Evolutionary conservation across 176 grass and related monocot genomes (phyloP).

Genomic region (Panicum miliaceum): DNA sequence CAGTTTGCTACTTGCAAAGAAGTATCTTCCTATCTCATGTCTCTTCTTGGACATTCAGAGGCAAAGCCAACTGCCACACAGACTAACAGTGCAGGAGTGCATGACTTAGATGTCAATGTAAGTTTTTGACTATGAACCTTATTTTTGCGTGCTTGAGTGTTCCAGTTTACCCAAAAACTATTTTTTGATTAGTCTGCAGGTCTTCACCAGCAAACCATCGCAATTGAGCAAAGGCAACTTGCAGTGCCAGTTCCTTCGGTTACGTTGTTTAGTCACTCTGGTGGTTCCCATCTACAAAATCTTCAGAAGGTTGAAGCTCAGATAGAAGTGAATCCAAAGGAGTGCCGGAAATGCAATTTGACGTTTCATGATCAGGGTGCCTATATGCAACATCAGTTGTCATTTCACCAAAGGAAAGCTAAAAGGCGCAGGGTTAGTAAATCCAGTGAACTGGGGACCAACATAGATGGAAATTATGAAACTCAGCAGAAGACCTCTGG

Average conservation of each 20-base stretch:
- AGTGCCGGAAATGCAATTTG: constrained; percentile 70
- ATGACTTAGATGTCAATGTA: constrained; percentile 55
- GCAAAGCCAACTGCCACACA: constrained; percentile 42
- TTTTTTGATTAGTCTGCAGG: constrained; percentile 56
- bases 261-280: constrained; percentile 34
- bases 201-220: constrained; percentile 50
- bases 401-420: constrained; percentile 77
- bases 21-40: constrained; percentile 80
- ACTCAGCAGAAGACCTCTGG: constrained; percentile 67
- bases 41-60: constrained; percentile 77
- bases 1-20: constrained; percentile 92
- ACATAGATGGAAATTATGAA: constrained; percentile 66
- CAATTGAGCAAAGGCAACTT: constrained; percentile 49
- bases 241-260: constrained; percentile 32
- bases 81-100: constrained; percentile 35
- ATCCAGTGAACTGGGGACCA: constrained; percentile 36
- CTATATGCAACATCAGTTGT: constrained; percentile 79
- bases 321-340: constrained; percentile 37
- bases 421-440: constrained; percentile 70
- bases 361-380: constrained; percentile 64
- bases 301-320: constrained; percentile 49
- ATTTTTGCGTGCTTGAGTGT: constrained; percentile 19
- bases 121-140: constrained; percentile 45
- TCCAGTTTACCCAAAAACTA: background rate
- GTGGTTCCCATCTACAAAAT: constrained; percentile 49